phyloP scores from a whole-genome alignment of 2,329 filamentous ascomycete genomes.

The Alternaria burnsii region DNA sequence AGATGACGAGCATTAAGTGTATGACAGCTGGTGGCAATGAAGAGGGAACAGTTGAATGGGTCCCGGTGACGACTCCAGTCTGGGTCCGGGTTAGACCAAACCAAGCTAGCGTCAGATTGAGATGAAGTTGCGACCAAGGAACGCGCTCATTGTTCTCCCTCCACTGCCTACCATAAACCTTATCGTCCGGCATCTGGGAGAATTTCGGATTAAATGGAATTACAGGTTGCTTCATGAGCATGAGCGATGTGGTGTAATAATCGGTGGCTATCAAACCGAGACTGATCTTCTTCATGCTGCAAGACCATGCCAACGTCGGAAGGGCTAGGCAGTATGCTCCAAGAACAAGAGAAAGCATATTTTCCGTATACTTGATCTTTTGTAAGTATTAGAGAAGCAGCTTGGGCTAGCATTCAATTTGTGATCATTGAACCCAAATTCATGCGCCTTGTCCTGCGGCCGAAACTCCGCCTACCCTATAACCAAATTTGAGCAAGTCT shows the following conservation, averaged over 20 bases:
- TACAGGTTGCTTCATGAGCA: background rate
- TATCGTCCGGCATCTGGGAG: background rate
- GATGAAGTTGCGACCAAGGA: background rate
- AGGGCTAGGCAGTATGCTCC: background rate
- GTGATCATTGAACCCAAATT: background rate
- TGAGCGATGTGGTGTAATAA: background rate
- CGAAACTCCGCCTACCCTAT: slow-evolving; percentile 19
- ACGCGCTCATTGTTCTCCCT: background rate
- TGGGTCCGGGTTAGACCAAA: background rate
- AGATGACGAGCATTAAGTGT: background rate
- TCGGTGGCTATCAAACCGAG: background rate
- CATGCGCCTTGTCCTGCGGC: background rate
- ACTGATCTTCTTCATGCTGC: background rate
- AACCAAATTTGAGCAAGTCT: slow-evolving; percentile 43
- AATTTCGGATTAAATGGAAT: background rate
- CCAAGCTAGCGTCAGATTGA: background rate
- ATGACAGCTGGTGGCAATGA: background rate
- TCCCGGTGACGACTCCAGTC: background rate
- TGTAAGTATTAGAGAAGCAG: too few relatives aligned
- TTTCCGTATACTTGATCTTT: background rate
- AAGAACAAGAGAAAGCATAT: background rate
- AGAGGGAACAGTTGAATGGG: background rate
- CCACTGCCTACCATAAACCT: background rate
- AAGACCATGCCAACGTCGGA: background rate
- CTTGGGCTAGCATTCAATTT: background rate